phyloP scores from a whole-genome alignment of 2,329 filamentous ascomycete species.

The Graphilbum sp. region DNA sequence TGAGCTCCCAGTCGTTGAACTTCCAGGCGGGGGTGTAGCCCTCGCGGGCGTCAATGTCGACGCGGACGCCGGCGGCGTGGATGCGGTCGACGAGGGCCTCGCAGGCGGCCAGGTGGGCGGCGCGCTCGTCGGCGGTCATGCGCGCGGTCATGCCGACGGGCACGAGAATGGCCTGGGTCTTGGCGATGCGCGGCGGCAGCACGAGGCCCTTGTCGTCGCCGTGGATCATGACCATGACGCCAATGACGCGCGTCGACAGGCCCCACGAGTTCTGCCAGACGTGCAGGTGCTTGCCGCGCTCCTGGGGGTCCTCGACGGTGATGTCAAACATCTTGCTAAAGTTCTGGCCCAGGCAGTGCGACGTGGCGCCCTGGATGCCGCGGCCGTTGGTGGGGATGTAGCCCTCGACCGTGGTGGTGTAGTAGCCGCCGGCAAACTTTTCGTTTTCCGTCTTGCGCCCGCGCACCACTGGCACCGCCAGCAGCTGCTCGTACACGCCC shows the following conservation, averaged over 20 bases:
- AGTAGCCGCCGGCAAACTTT: conserved; percentile 92
- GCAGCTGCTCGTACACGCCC: conserved; percentile 78
- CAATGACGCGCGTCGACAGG: conserved; percentile 89
- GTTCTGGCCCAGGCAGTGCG: conserved; percentile 89
- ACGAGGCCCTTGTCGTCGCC: conserved; percentile 91
- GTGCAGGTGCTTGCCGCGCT: conserved; percentile 64
- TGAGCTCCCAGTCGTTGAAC: conserved; percentile 98
- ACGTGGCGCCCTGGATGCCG: conserved; percentile 92
- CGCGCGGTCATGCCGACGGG: conserved; percentile 88
- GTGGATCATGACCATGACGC: conserved; percentile 98
- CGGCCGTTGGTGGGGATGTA: conserved; percentile 93
- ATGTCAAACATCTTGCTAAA: conserved; percentile 99
- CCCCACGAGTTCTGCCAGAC: conserved; percentile 99
- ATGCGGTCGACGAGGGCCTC: conserved; percentile 54
- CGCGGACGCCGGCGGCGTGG: conserved; percentile 57
- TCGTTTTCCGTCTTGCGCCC: conserved; percentile 94
- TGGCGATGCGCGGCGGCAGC: conserved; percentile 77
- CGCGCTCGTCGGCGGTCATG: conserved; percentile 62
- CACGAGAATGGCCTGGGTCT: conserved; percentile 72
- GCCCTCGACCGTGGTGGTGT: conserved; percentile 91
- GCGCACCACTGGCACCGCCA: conserved; percentile 88
- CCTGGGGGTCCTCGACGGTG: conserved; percentile 77
- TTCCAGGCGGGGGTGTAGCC: conserved; percentile 93
- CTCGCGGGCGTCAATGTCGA: conserved; percentile 70
- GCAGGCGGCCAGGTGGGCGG: conserved; percentile 60